Percentiles rank a stretch among this genome's conserved stretches.
These are phyloP conservation scores for Neohortaea acidophila DNA, from an alignment of 495 filamentous ascomycete genomes.

Conservation along the genomic window DNA sequence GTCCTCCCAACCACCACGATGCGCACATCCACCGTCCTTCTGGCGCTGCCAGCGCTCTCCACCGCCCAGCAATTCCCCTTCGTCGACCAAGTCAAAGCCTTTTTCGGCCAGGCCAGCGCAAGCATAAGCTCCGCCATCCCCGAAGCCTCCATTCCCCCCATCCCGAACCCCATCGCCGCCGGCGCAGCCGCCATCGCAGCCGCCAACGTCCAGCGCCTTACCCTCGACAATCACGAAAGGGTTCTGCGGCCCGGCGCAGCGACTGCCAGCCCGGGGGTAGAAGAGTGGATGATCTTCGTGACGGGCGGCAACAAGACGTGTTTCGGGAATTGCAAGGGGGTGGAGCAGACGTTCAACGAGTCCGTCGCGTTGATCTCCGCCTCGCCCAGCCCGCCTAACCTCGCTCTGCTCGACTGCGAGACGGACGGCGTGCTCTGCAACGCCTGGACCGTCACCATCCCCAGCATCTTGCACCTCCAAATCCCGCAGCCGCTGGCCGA, in stretches of 20 bases:
- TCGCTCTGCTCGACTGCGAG: constrained; percentile 68
- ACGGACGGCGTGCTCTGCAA: constrained; percentile 65
- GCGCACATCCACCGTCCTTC: constrained; percentile 52
- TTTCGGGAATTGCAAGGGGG: constrained; percentile 44
- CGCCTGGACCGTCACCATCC: constrained; percentile 57
- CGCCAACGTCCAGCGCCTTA: constrained; percentile 42
- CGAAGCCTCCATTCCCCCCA: constrained; percentile 32
- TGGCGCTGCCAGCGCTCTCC: constrained; percentile 55
- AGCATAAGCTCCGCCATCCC: constrained; percentile 45
- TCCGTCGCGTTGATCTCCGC: constrained; percentile 51
- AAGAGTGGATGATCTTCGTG: constrained; percentile 69
- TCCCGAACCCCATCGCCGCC: constrained; percentile 33
- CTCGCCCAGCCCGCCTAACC: constrained; percentile 49
- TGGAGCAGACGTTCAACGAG: constrained; percentile 46
- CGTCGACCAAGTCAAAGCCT: constrained; percentile 49
- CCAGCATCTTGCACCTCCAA: constrained; percentile 57
- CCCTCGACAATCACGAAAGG: constrained; percentile 55
- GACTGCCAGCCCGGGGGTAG: constrained; percentile 35
- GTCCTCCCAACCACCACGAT: constrained; percentile 32
- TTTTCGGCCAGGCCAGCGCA: constrained; percentile 44
- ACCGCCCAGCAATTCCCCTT: constrained; percentile 58
- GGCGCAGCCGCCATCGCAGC: constrained; percentile 38
- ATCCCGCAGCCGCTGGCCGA: constrained; percentile 43
- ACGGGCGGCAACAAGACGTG: constrained; percentile 83
- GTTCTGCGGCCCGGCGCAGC: constrained; percentile 47